Percentiles rank a stretch among this genome's conserved stretches.
These are phyloP conservation scores for Zygnema circumcarinatum DNA, from an alignment of 139 green algal species.

Conservation along the genomic window DNA sequence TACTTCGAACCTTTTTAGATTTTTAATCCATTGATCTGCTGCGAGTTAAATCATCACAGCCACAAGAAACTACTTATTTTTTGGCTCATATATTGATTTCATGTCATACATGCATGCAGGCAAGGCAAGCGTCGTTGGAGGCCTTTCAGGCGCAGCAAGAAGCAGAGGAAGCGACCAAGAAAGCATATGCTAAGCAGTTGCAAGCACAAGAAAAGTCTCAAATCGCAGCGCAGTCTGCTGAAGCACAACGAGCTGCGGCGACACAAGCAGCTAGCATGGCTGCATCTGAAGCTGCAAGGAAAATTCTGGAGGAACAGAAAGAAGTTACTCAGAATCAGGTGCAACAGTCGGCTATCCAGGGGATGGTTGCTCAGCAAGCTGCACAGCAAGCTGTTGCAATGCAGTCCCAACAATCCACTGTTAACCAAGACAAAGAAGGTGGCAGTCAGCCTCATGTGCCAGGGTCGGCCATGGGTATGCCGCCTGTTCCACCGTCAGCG, in stretches of 20 bases:
- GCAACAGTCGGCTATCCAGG: slow-evolving; percentile 4
- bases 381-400: slow-evolving; percentile 28
- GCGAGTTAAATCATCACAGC: neutral
- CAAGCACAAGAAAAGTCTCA: slow-evolving; percentile 22
- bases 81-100: neutral
- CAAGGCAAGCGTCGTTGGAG: slow-evolving; percentile 2
- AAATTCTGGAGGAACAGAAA: neutral
- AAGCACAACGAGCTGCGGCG: neutral
- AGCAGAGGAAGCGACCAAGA: slow-evolving; percentile 20
- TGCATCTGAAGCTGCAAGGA: neutral
- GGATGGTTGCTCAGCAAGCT: slow-evolving; percentile 20
- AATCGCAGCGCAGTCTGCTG: slow-evolving; percentile 2
- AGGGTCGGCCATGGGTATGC: neutral
- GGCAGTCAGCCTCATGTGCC: neutral
- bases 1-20: too few species aligned
- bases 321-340: neutral
- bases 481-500: too few species aligned
- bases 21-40: too few species aligned
- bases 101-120: slow-evolving; percentile 8
- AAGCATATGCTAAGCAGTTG: slow-evolving; percentile 24
- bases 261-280: neutral
- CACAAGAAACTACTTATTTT: neutral
- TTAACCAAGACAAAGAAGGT: neutral
- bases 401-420: neutral
- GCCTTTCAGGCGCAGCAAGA: slow-evolving; percentile 32